These are phyloP conservation scores for Heracleum sosnowskyi DNA, from an alignment of 129 eudicot genomes.

Conservation along the genomic window DNA sequence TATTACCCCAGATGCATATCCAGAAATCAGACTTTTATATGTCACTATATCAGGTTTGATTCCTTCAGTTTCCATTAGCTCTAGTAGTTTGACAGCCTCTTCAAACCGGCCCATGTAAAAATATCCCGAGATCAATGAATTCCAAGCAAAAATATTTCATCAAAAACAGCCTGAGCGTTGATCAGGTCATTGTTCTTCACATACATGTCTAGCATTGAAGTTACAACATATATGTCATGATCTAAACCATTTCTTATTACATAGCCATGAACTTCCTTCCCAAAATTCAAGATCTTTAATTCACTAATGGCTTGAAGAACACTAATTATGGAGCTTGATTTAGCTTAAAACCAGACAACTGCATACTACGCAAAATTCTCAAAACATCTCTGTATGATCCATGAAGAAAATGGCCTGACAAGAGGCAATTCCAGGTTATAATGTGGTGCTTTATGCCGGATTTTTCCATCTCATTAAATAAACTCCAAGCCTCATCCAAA, in stretches of 20 bases:
- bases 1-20: conserved; percentile 26
- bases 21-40: conserved; percentile 38
- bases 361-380: conserved; percentile 29
- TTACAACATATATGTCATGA: conserved; percentile 30
- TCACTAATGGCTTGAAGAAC: conserved; percentile 46
- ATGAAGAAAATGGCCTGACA: conserved; percentile 38
- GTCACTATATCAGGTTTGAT: conserved; percentile 43
- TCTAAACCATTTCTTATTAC: conserved; percentile 38
- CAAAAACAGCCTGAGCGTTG: conserved; percentile 29
- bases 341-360: conserved; percentile 29
- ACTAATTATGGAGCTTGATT: conserved; percentile 28
- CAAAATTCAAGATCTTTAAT: conserved; percentile 23
- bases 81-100: conserved; percentile 20
- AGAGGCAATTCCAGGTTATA: conserved; percentile 50
- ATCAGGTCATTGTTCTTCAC: conserved; percentile 32
- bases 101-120: conserved; percentile 29
- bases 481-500: conserved; percentile 28
- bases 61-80: conserved; percentile 36
- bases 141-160: conserved; percentile 42
- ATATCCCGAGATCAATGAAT: conserved; percentile 43
- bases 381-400: conserved; percentile 30
- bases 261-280: conserved; percentile 39
- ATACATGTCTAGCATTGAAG: conserved; percentile 50
- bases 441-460: conserved; percentile 24
- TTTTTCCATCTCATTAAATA: conserved; percentile 30